A percentile compares a stretch with the other conserved stretches of the same genome.
Evolutionary conservation across 129 eudicot species (phyloP).

Genomic region (Scalesia atractyloides): DNA sequence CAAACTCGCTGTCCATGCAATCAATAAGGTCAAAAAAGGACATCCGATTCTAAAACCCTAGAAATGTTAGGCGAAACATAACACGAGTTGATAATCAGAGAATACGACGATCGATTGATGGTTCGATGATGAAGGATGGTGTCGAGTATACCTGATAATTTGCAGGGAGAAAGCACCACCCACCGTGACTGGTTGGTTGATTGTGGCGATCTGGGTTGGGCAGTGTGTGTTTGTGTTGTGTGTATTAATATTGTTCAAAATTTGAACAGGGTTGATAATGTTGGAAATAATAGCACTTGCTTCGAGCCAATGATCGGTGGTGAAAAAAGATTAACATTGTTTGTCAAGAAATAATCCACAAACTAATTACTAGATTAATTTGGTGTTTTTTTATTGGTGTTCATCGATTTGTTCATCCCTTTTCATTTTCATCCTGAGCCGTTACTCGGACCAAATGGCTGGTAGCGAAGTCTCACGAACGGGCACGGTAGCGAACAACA

Average conservation of each 20-base stretch:
- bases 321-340: too few relatives aligned
- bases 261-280: constrained; percentile 1
- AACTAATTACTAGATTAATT: too few relatives aligned
- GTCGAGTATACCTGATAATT: constrained; percentile 1
- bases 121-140: not conserved
- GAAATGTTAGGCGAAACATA: constrained; percentile 12
- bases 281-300: not conserved
- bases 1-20: constrained; percentile 18
- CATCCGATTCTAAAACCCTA: constrained; percentile 39
- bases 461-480: too few relatives aligned
- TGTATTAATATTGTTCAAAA: not conserved
- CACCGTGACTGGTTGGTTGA: constrained; percentile 26
- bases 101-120: constrained; percentile 6
- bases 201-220: constrained; percentile 29
- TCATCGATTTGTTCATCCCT: too few relatives aligned
- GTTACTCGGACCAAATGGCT: too few relatives aligned
- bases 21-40: constrained; percentile 10
- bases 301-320: too few relatives aligned
- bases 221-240: not conserved
- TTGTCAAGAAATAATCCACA: too few relatives aligned
- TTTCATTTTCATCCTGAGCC: too few relatives aligned
- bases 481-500: too few relatives aligned
- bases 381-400: too few relatives aligned
- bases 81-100: not conserved
- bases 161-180: constrained; percentile 32